Base-by-base conservation (phyloP, 805 yeast genomes). In the Alloascoidea hylecoeti region DNA sequence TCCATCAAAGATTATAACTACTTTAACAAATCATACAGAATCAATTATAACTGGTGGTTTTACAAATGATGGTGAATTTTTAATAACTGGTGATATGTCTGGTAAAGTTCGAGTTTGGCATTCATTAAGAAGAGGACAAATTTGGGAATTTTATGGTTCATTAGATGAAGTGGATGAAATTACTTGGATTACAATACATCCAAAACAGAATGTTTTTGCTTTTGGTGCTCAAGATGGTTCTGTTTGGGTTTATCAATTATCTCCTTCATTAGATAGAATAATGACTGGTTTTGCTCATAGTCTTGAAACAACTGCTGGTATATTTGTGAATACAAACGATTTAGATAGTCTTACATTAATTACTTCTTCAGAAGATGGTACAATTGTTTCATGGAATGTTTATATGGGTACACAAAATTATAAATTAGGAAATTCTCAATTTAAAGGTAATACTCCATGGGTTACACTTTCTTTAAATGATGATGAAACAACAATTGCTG, bases 221-320 rank as follows among this genome's bases (percentile, higher is more conserved):
- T 84, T 83, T 52, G 96, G 97, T 44, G 89, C 85, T 16, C 63
- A 67, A 4, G 96, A 88, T 56, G 98, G 98, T 2, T 79, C 95
- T 0, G 94, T 88, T 3, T 89, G 96, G 95, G 84, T 79, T 17
- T 92, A 86, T 53, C 83, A 78, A 50, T 68, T 88, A 33, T 76
- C 71, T 41, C 71, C 79, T 37, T 57, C 70, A 6, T 57, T 81
- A 38, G 84, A 75, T 41, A 81, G 77, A 52, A 58, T 82, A 28
- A 78, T 82, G 78, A 66, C 78, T 35, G 92, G 89, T 2, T 81
- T 78, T 51, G 74, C 78, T 15, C 97, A 89, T 58, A 75, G 81
- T 41, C 58, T 70, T 41, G 92, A 88, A 47, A 78, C 89, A 53
- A 81, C 88, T 18, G 73, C 68, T 44, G 96, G 95, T 39, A 67